These are phyloP conservation scores for Glutinoglossum americanum DNA, from an alignment of 495 filamentous ascomycete species.

Conservation along the genomic window DNA sequence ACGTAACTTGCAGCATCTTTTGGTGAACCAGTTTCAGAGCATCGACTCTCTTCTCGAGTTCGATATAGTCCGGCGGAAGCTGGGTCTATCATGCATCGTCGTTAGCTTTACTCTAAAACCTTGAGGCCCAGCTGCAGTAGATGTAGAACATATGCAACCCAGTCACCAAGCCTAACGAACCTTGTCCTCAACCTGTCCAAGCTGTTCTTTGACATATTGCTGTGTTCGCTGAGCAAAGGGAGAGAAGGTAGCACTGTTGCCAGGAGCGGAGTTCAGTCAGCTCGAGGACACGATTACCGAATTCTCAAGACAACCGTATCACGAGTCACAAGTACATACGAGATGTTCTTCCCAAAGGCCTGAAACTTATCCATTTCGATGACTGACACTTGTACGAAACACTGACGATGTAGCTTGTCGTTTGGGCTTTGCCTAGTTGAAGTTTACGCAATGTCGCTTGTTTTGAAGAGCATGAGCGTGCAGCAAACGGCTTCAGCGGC, in stretches of 20 bases:
- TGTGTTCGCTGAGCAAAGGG: constrained; percentile 86
- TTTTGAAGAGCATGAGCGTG: neutral
- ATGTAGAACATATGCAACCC: neutral
- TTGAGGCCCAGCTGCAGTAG: neutral
- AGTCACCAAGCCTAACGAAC: constrained; percentile 17
- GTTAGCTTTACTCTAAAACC: neutral
- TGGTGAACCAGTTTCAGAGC: constrained; percentile 91
- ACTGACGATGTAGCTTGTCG: neutral
- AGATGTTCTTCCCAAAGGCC: constrained; percentile 55
- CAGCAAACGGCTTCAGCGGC: neutral
- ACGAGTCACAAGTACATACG: constrained; percentile 24
- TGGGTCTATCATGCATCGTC: constrained; percentile 39
- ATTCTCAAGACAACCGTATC: too few relatives aligned
- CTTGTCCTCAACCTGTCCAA: constrained; percentile 90
- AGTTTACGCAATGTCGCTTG: neutral
- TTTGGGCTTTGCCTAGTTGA: neutral
- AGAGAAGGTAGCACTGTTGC: constrained; percentile 42
- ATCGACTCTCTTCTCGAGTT: constrained; percentile 97
- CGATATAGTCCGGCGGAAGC: constrained; percentile 90
- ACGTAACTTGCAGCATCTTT: constrained; percentile 93
- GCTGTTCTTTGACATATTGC: constrained; percentile 91
- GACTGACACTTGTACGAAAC: neutral
- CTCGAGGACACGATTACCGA: neutral
- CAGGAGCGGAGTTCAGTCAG: neutral
- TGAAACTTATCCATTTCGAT: constrained; percentile 44